phyloP scores from a whole-genome alignment of 2,329 filamentous ascomycete species.

The Fusarium transvaalense region DNA sequence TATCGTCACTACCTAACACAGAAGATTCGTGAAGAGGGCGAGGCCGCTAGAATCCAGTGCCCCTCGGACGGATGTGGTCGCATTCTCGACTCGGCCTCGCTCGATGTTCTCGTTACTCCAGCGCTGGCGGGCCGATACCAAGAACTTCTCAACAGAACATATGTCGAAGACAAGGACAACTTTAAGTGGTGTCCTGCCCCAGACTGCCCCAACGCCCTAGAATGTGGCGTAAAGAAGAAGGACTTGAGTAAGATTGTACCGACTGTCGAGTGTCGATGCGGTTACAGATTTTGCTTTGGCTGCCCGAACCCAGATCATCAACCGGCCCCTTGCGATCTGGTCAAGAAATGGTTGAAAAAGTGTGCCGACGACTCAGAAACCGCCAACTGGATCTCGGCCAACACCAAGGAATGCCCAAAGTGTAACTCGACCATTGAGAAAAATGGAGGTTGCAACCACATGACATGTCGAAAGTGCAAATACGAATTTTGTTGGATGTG shows the following conservation, averaged over 20 bases:
- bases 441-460: conserved; percentile 97
- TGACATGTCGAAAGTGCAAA: conserved; percentile 96
- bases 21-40: conserved; percentile 95
- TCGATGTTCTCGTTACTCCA: conserved; percentile 78
- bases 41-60: conserved; percentile 94
- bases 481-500: conserved; percentile 99
- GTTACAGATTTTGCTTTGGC: conserved; percentile 93
- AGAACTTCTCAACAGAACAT: conserved; percentile 89
- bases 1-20: conserved; percentile 91
- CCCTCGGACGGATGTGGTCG: conserved; percentile 88
- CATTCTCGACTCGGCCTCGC: conserved; percentile 89
- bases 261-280: conserved; percentile 87
- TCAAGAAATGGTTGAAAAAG: conserved; percentile 97
- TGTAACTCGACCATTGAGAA: conserved; percentile 99
- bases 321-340: conserved; percentile 88
- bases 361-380: conserved; percentile 98
- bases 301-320: conserved; percentile 92
- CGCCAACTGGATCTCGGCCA: conserved; percentile 98
- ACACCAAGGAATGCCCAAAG: conserved; percentile 97
- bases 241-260: conserved; percentile 88
- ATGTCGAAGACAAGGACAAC: conserved; percentile 95
- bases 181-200: conserved; percentile 98
- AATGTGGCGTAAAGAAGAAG: conserved; percentile 89
- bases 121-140: conserved; percentile 77
- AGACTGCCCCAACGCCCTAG: conserved; percentile 94